phyloP scores from a whole-genome alignment of 2,329 filamentous ascomycete genomes.

The Penicillium vulpinum region DNA sequence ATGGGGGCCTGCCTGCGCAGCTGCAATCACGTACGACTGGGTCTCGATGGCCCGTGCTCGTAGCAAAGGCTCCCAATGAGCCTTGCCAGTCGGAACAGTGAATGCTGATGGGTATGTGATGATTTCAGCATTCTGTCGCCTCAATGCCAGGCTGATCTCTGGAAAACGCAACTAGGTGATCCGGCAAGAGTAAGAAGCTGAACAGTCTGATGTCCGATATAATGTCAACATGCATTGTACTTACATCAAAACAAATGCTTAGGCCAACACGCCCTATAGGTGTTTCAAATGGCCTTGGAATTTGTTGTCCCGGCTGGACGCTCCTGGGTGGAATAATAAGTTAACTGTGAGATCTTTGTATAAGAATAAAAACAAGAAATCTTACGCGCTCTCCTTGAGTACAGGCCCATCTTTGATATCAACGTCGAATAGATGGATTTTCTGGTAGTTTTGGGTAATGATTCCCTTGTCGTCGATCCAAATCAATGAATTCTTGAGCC shows the following conservation, averaged over 20 bases:
- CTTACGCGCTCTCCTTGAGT: conserved; percentile 61
- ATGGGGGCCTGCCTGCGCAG: conserved; percentile 75
- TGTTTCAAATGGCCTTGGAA: conserved; percentile 71
- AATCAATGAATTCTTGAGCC: conserved; percentile 64
- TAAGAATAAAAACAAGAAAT: neutral
- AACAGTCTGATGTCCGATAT: neutral
- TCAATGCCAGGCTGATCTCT: conserved; percentile 69
- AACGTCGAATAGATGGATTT: conserved; percentile 86
- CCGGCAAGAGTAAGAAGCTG: neutral
- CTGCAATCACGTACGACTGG: conserved; percentile 81
- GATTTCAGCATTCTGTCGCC: conserved; percentile 68
- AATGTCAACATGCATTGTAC: conserved; percentile 14
- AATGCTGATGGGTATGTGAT: conserved; percentile 89
- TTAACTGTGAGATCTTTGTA: too few relatives aligned
- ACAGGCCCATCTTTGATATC: conserved; percentile 58
- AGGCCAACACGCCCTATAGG: conserved; percentile 73
- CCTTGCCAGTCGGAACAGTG: conserved; percentile 77
- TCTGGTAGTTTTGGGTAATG: conserved; percentile 72
- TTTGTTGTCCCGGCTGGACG: conserved; percentile 65
- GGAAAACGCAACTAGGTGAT: conserved; percentile 68
- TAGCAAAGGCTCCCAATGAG: conserved; percentile 82
- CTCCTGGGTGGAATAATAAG: conserved; percentile 37
- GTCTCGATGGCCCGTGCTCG: conserved; percentile 83
- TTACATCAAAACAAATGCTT: conserved; percentile 82
- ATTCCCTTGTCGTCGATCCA: conserved; percentile 65